Evolutionary conservation across 805 yeast genomes (phyloP).

Genomic region (Sungouiozyma ichnusensis): DNA sequence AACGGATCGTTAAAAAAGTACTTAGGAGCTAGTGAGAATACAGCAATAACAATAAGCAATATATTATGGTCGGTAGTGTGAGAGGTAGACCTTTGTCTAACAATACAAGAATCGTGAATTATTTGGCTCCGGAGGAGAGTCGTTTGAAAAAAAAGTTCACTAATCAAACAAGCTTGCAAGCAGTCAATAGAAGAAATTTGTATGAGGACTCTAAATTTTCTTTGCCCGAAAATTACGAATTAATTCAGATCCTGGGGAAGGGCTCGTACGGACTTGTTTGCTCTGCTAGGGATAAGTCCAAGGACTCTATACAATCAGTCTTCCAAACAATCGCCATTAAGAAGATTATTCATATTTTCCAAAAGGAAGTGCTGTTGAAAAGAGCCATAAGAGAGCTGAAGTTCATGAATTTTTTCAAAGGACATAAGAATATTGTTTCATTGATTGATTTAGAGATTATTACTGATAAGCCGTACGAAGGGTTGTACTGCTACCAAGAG

Average conservation of each 20-base stretch:
- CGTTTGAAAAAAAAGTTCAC: neutral
- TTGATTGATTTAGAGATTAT: constrained; percentile 68
- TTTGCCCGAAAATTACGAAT: constrained; percentile 49
- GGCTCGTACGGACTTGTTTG: constrained; percentile 87
- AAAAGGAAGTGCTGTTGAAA: constrained; percentile 53
- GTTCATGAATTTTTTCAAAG: constrained; percentile 71
- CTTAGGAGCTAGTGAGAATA: too few species aligned
- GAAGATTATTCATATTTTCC: constrained; percentile 63
- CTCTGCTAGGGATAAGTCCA: constrained; percentile 41
- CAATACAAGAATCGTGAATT: neutral
- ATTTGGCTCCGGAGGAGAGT: neutral
- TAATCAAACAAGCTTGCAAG: neutral
- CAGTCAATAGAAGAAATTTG: constrained; percentile 19
- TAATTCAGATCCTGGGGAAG: constrained; percentile 55
- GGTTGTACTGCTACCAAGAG: constrained; percentile 84
- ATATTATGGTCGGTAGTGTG: neutral
- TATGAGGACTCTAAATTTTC: constrained; percentile 51
- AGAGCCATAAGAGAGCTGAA: constrained; percentile 79
- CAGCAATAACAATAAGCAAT: too few species aligned
- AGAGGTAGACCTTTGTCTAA: neutral
- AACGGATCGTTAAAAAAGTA: too few species aligned
- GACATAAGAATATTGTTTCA: constrained; percentile 73
- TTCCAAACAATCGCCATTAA: constrained; percentile 55
- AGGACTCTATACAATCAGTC: constrained; percentile 10
- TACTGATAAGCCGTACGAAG: constrained; percentile 58